Base-by-base conservation (phyloP, 2,329 filamentous ascomycete genomes). In the Fusarium agapanthi region DNA sequence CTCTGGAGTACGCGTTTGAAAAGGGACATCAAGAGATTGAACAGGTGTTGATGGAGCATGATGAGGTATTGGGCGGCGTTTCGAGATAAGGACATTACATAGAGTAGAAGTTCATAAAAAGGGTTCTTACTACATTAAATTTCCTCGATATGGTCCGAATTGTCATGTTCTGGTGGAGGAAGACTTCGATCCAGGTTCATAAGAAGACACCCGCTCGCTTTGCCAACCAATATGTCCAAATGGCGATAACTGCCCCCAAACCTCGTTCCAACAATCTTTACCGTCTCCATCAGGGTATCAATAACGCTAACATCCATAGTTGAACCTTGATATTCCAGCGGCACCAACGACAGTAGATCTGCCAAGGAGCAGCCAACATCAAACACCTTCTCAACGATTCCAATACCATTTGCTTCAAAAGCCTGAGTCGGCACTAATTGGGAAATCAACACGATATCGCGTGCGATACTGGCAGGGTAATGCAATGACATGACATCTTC, bases 301-400 rank as follows among this genome's bases (percentile, higher is more conserved):
- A 75, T 37, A 0, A 55, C 58, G 4, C 72, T 64, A 1, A 75
- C 22, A 22, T 75, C 56, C 58, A 73, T 62, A 9, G 60, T 34
- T 0, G 62, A 68, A 0, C 22, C 20, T 0, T 45, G 38, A 20
- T 35, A 24, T 20, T 32, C 55, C 0, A 59, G 0, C 1, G 66
- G 58, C 0, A 47, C 54, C 6, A 75, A 16, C 0, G 57, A 41
- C 0, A 75, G 22, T 0, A 75, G 28, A 62, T 81, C 79, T 2
- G 79, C 78, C 2, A 81, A 34, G 1, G 78, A 80, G 38, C 79
- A 81, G 1, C 78, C 79, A 1, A 80, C 73, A n/a, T 81, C 80
- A 34, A 81, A 81, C 0, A 81, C 71, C 60, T 81, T 81, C 37
- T 81, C 80, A 0, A 80, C n/a, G 2, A 81, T 80, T 0, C 80